Evolutionary conservation across 2,329 filamentous ascomycete genomes (phyloP).

Genomic region (Fusarium brachygibbosum): DNA sequence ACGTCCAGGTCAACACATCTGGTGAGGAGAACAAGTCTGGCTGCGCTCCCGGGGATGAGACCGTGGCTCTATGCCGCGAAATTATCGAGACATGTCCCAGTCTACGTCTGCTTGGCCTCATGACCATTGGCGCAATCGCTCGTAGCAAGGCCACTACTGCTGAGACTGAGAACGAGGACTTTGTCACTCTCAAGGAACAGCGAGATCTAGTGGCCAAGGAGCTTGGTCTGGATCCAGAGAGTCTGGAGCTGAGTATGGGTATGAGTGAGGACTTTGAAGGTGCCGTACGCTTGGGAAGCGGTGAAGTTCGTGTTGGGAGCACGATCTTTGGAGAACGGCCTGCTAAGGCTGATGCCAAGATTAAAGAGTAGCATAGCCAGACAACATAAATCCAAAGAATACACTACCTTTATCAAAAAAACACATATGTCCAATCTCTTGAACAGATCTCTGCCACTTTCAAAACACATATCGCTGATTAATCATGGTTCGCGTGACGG

Average conservation of each 20-base stretch:
- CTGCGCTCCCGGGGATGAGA: constrained; percentile 74
- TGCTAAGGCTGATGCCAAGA: constrained; percentile 81
- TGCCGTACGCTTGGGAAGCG: constrained; percentile 84
- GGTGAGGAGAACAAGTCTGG: constrained; percentile 90
- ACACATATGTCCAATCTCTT: neutral
- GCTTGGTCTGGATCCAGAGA: constrained; percentile 59
- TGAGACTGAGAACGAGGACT: constrained; percentile 93
- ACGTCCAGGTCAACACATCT: constrained; percentile 96
- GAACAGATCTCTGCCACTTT: neutral
- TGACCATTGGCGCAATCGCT: constrained; percentile 98
- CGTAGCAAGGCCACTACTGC: constrained; percentile 79
- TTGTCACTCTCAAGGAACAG: constrained; percentile 75
- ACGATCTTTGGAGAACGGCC: constrained; percentile 92
- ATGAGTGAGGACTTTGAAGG: constrained; percentile 98
- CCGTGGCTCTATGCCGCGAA: constrained; percentile 75
- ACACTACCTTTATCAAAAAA: neutral
- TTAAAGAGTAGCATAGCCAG: constrained; percentile 61
- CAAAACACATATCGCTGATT: neutral
- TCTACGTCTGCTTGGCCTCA: constrained; percentile 83
- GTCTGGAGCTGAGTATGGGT: constrained; percentile 94
- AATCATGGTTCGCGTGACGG: constrained; percentile 6
- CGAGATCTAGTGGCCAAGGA: constrained; percentile 76
- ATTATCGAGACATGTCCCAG: constrained; percentile 79
- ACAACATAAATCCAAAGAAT: neutral
- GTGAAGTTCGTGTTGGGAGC: constrained; percentile 91